Base-by-base conservation (phyloP, 352 stramenopile genomes). In the Pythium apleroticum region DNA sequence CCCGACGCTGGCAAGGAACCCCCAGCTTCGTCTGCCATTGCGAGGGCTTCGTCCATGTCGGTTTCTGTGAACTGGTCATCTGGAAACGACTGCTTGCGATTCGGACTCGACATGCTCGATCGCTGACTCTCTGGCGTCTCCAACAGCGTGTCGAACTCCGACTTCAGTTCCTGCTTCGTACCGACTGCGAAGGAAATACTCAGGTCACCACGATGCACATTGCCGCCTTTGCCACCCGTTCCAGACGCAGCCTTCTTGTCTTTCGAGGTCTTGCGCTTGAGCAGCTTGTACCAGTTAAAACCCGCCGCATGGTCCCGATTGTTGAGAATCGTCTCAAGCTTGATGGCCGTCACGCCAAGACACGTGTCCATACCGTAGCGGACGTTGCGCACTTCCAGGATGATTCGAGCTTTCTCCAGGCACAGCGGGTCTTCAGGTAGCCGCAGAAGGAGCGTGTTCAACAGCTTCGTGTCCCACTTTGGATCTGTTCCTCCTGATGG, bases 281-380 rank as follows among this genome's bases (percentile, higher is more conserved):
- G 66, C 10, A 96, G 46, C 43, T 93, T 93, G 65, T 96, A 94
- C 84, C 84, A 94, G 63, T 93, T 92, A 64, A 96, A 96, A 11
- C 80, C 80, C 67, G 80, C 86, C 30, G 84, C 82, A 22, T 87
- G 81, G 41, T 87, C 88, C 14, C 75, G 77, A 66, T 90, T 83
- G 57, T 88, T 88, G 39, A 92, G 69, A 61, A 95, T 91, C 17
- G 77, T 95, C 25, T 90, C 81, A 17, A 93, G 64, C 62, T 91
- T 92, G 20, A 95, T 82, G 19, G 88, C 84, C 7, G 82, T 90
- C 19, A 96, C 84, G 50, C 88, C 88, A 1, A 96, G 77, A 57
- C 84, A 95, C 28, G 84, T 91, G 61, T 96, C 86, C 58, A 94
- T 87, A 39, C 88, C 88, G 35, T 93, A 95, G 12, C 78, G 82